These are phyloP conservation scores for Grosmannia serpens DNA, from an alignment of 2,329 filamentous ascomycete genomes.

Conservation along the genomic window DNA sequence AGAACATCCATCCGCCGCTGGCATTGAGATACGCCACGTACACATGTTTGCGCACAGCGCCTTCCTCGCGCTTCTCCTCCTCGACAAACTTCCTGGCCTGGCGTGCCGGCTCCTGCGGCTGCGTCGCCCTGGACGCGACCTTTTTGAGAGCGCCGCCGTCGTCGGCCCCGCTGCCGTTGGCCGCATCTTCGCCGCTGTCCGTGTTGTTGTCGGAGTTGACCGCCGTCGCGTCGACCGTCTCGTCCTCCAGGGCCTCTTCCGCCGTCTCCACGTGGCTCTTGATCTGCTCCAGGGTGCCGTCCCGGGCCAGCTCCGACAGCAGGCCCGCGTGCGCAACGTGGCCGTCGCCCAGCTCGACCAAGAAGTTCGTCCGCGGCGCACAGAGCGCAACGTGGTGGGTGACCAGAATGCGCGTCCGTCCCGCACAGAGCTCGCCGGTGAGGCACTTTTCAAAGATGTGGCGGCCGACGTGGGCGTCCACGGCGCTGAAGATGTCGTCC, in stretches of 20 bases:
- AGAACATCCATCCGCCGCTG: constrained; percentile 52
- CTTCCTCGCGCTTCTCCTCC: constrained; percentile 61
- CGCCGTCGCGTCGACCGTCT: constrained; percentile 15
- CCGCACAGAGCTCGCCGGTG: constrained; percentile 55
- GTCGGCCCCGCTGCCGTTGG: constrained; percentile 25
- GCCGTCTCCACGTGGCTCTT: constrained; percentile 41
- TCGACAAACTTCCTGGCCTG: constrained; percentile 60
- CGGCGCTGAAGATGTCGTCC: constrained; percentile 75
- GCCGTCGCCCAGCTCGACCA: constrained; percentile 62
- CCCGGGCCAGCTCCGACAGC: constrained; percentile 49
- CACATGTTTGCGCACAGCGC: constrained; percentile 55
- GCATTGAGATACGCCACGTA: constrained; percentile 56
- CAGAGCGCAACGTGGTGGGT: constrained; percentile 70
- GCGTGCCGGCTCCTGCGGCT: constrained; percentile 14
- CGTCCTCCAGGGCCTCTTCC: constrained; percentile 35
- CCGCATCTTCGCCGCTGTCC: constrained; percentile 7
- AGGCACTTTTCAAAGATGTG: constrained; percentile 70
- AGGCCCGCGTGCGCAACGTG: constrained; percentile 51
- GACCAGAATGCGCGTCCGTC: constrained; percentile 65
- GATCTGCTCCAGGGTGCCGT: constrained; percentile 44
- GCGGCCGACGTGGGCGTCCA: constrained; percentile 71
- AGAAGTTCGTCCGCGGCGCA: constrained; percentile 58
- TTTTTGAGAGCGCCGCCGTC: constrained; percentile 19
- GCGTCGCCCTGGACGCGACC: constrained; percentile 5
- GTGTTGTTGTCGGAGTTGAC: constrained; percentile 15